These are phyloP conservation scores for Cardamine occulta DNA, from an alignment of 345 rosid species.

Conservation along the genomic window DNA sequence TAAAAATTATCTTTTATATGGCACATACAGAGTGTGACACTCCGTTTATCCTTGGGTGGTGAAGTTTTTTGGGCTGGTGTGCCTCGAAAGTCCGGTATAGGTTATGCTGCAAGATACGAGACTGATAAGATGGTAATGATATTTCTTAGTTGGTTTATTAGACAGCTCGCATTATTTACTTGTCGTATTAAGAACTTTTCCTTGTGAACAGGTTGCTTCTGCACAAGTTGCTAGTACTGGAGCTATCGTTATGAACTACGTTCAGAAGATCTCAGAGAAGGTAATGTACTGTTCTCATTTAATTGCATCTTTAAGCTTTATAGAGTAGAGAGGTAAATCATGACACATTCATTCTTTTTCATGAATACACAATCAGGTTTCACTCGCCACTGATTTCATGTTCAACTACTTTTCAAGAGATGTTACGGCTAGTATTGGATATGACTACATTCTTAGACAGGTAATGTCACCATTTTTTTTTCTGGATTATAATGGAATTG, in stretches of 20 bases:
- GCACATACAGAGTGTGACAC: slow-evolving; percentile 73
- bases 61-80: slow-evolving; percentile 98
- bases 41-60: slow-evolving; percentile 78
- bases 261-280: slow-evolving; percentile 97
- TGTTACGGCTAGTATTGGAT: slow-evolving; percentile 86
- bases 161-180: neutral
- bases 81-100: slow-evolving; percentile 91
- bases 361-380: slow-evolving; percentile 59
- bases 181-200: slow-evolving; percentile 4
- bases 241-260: slow-evolving; percentile 78
- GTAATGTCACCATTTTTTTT: slow-evolving; percentile 51
- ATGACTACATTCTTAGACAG: slow-evolving; percentile 97
- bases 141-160: neutral
- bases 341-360: slow-evolving; percentile 5
- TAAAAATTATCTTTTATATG: neutral
- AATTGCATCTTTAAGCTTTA: neutral
- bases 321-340: neutral
- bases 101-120: slow-evolving; percentile 93
- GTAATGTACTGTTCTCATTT: slow-evolving; percentile 43
- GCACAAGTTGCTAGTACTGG: slow-evolving; percentile 99
- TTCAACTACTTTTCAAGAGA: slow-evolving; percentile 89
- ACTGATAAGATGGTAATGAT: slow-evolving; percentile 85
- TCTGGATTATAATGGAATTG: neutral
- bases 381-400: slow-evolving; percentile 85
- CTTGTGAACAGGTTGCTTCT: slow-evolving; percentile 65